Base-by-base conservation (phyloP, 305 asterid genomes). In the Ajuga reptans region DNA sequence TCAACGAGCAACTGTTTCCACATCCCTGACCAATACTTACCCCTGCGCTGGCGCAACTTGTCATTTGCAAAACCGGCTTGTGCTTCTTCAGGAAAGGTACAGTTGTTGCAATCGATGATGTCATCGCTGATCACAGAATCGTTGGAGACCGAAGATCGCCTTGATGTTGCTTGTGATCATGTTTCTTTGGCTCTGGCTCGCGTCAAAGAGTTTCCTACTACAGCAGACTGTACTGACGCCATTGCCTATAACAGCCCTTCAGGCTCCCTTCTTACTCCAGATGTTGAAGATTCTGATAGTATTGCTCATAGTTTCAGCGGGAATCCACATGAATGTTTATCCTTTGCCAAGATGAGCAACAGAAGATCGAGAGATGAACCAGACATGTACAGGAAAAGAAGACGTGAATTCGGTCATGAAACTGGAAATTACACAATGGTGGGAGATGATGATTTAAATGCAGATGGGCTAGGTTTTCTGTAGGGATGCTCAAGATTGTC, bases 1-100 rank as follows among this genome's bases (percentile, higher is more conserved):
- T 83, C 89, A 5, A 74, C 85, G 12, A 82, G 80, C 43, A 85
- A 87, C 64, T 87, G 90, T 75, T 87, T 87, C 49, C 84, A 72
- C 57, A 77, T 87, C 65, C 94, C 94, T 0, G 79, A 83, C 27
- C 81, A 71, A 10, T 87, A 85, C 68, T 75, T 85, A 24, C 94
- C 86, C 34, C 34, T 77, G 41, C 84, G 91, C 2, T 85, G 94
- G 89, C 84, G 81, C 14, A 83, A 83, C 52, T 66, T 78, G 4
- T 37, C 75, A 15, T 59, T 64, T 24, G 6, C 77, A 39, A 78
- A 81, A 53, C 47, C 77, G 7, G 34, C 36, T 12, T 69, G 29
- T 50, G 3, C 78, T 64, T 75, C 84, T 66, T 68, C 81, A 3
- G 84, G 77, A 4, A 86, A 86, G 73, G 77, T 83, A 31, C 86